phyloP scores from a whole-genome alignment of 441 rosid genomes.

The Pelargonium myrrhifolium region DNA sequence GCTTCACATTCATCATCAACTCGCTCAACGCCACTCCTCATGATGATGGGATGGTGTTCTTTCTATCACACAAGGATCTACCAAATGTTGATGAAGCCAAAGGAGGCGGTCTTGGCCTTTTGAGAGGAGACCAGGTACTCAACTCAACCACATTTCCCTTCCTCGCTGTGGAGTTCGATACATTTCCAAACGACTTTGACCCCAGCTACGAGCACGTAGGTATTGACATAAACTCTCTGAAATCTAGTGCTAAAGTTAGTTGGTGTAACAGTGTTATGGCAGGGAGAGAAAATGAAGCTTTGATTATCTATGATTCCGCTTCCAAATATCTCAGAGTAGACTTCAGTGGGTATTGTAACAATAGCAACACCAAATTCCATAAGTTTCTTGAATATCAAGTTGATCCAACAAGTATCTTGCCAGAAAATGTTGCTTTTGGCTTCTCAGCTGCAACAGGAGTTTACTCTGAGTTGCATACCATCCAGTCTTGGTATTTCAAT shows the following conservation, averaged over 20 bases:
- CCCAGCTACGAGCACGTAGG: conserved; percentile 24
- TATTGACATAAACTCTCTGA: conserved; percentile 24
- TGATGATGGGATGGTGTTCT: conserved; percentile 31
- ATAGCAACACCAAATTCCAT: not conserved
- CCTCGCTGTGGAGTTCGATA: conserved; percentile 37
- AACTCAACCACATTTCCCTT: conserved; percentile 11
- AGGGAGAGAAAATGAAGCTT: conserved; percentile 19
- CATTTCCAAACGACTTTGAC: conserved; percentile 10
- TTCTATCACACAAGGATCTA: conserved; percentile 21
- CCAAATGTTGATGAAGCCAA: not conserved
- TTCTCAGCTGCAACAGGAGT: conserved; percentile 20
- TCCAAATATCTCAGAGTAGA: conserved; percentile 16
- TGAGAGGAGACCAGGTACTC: not conserved
- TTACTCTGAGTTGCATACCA: not conserved
- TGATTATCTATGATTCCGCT: conserved; percentile 25
- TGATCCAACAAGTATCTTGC: conserved; percentile 14
- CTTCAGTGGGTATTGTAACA: conserved; percentile 7
- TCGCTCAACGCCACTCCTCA: not conserved
- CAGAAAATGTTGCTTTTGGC: conserved; percentile 30
- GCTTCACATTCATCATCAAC: conserved; percentile 25
- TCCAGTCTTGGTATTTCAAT: conserved; percentile 9
- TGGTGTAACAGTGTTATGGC: conserved; percentile 14
- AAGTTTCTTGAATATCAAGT: not conserved
- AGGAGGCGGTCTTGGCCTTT: conserved; percentile 26
- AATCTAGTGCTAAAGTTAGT: conserved; percentile 8